Percentiles rank a stretch among this genome's conserved stretches.
Evolutionary conservation across 148 eudicot genomes (phyloP).

Genomic region (Rhododendron williamsianum): DNA sequence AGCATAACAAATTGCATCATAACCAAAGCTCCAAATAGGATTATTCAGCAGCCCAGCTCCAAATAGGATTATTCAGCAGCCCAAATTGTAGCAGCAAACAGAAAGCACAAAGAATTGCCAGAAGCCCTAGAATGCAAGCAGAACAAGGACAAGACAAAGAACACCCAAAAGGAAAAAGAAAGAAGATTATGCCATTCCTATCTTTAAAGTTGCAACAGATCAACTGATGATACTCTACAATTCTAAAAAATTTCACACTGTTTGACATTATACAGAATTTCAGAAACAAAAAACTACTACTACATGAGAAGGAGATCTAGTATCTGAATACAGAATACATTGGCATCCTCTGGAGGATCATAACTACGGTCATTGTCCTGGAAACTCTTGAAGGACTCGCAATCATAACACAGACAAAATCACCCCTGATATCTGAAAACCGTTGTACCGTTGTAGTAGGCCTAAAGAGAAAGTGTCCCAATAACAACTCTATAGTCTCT

Average conservation of each 20-base stretch:
- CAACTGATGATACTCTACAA: not conserved
- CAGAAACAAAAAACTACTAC: not conserved
- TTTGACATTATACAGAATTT: not conserved
- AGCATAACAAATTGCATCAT: too few relatives aligned
- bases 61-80: too few relatives aligned
- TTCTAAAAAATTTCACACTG: not conserved
- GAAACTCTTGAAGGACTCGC: not conserved
- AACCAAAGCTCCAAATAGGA: too few relatives aligned
- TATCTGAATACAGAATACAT: not conserved
- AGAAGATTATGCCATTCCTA: not conserved
- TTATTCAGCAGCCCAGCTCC: too few relatives aligned
- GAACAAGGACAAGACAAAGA: too few relatives aligned
- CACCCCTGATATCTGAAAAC: not conserved
- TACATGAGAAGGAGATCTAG: not conserved
- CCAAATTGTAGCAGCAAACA: too few relatives aligned
- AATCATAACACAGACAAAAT: not conserved
- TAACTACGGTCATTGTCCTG: not conserved
- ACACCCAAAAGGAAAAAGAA: not conserved
- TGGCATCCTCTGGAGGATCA: not conserved
- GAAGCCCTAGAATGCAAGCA: too few relatives aligned
- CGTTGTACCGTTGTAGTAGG: not conserved
- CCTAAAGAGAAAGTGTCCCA: not conserved
- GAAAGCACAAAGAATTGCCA: too few relatives aligned
- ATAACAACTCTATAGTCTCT: too few relatives aligned
- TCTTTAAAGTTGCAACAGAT: not conserved